phyloP scores from a whole-genome alignment of 192 early-diverging fungal genomes.

The Rhizophagus prolifer region DNA sequence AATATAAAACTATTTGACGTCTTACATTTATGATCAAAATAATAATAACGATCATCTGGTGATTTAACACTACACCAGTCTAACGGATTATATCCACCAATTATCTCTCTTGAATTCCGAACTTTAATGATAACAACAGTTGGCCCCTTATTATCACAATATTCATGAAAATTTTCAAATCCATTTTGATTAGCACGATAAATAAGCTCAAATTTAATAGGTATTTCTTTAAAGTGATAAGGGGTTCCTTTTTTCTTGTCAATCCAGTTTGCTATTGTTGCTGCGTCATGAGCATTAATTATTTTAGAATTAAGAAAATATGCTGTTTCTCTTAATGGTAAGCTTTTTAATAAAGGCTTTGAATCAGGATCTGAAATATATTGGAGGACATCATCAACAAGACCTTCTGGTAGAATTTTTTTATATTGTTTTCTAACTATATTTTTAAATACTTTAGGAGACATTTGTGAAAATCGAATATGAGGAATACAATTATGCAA shows the following conservation, averaged over 20 bases:
- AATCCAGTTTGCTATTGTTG: conserved; percentile 2
- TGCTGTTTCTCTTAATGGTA: background rate
- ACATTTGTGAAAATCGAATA: background rate
- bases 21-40: background rate
- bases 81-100: conserved; percentile 7
- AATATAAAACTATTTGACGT: background rate
- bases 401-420: background rate
- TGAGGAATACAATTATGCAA: background rate
- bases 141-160: background rate
- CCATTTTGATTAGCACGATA: background rate
- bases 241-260: background rate
- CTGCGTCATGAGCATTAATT: background rate
- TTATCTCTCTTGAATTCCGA: background rate
- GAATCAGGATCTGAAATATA: background rate
- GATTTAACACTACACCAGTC: background rate
- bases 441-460: no score
- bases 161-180: background rate
- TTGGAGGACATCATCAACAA: background rate
- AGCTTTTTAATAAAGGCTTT: background rate
- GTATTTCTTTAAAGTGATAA: background rate
- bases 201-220: background rate
- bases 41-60: background rate
- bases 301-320: background rate
- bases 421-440: no score
- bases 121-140: background rate